Base-by-base conservation (phyloP, 2,329 filamentous ascomycete genomes). In the Botrytis galanthina region DNA sequence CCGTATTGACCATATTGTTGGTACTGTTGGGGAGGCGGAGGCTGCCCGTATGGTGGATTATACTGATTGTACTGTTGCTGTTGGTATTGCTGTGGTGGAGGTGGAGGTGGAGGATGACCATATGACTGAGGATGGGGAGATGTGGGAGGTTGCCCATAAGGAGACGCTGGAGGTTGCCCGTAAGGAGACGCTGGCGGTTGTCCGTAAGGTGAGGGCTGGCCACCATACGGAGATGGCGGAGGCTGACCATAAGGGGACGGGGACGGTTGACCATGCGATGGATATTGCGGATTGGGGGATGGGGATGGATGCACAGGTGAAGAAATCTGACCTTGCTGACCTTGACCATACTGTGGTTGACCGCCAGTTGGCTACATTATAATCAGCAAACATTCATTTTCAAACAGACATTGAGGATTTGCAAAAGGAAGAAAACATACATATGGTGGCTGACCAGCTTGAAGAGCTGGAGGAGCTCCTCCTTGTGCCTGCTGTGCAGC, bases 361-460 rank as follows among this genome's bases (percentile, higher is more conserved):
- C 71, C 71, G 16, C 70, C 60, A 35, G 62, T 39, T n/a, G 71
- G 71, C 71, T 72, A 39, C 4, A 46, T 60, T 61, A n/a, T 51
- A 18, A 35, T 72, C 51, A 72, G 71, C 26, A 60, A 60, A 72
- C 32, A 57, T 10, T 57, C 64, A 54, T 42, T 57, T 68, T 32
- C 35, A 68, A 57, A 14, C 1, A 57, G 22, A 39, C 8, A 7
- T 29, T n/a, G 16, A 18, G 22, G 16, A 48, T 18, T 7, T 39
- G 48, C 16, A 22, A 32, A 20, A 26, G 29, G 39, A 10, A 39
- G 54, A 1, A 66, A 60, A 72, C 71, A 46, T 62, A 72, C 71
- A 69, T 72, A 72, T 60, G 71, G 71, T 51, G 71, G 51, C 22
- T 42, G 51, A 39, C 70, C 70, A 63, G 68, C 22, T 70, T 70